A percentile compares a stretch with the other conserved stretches of the same genome.
Evolutionary conservation across 129 eudicot species (phyloP).

Genomic region (Flaveria sonorensis): DNA sequence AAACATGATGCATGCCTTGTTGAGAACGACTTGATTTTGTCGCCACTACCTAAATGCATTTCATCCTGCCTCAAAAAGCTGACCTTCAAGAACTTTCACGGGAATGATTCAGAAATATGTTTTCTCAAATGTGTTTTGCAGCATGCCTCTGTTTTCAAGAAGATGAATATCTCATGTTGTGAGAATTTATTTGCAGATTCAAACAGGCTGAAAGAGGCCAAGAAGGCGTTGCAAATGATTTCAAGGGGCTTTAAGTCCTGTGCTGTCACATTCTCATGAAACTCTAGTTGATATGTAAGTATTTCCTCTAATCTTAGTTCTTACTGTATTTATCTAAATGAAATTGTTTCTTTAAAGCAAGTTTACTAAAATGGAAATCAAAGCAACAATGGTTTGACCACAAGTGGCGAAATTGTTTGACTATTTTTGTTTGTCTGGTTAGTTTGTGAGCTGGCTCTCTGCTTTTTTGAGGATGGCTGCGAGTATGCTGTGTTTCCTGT

Average conservation of each 20-base stretch:
- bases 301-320: neutral
- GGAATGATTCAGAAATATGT: constrained; percentile 48
- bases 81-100: constrained; percentile 44
- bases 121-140: constrained; percentile 46
- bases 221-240: constrained; percentile 27
- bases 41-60: constrained; percentile 43
- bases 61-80: constrained; percentile 46
- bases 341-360: too few species aligned
- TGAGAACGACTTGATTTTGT: constrained; percentile 38
- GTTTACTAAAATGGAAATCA: too few species aligned
- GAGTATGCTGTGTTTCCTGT: constrained; percentile 11
- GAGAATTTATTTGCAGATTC: constrained; percentile 37
- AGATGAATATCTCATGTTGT: constrained; percentile 37
- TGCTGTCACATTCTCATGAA: constrained; percentile 40
- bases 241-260: constrained; percentile 40
- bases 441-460: constrained; percentile 26
- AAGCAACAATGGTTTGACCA: neutral
- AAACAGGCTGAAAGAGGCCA: constrained; percentile 34
- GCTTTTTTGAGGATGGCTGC: constrained; percentile 29
- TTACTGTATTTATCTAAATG: neutral
- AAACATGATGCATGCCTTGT: constrained; percentile 19
- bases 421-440: constrained; percentile 18
- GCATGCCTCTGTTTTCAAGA: constrained; percentile 46
- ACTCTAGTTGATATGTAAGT: constrained; percentile 32
- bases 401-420: constrained; percentile 12